Conservation (phyloP, 192 early-diverging fungal species). For the Coemansia sp. region DNA sequence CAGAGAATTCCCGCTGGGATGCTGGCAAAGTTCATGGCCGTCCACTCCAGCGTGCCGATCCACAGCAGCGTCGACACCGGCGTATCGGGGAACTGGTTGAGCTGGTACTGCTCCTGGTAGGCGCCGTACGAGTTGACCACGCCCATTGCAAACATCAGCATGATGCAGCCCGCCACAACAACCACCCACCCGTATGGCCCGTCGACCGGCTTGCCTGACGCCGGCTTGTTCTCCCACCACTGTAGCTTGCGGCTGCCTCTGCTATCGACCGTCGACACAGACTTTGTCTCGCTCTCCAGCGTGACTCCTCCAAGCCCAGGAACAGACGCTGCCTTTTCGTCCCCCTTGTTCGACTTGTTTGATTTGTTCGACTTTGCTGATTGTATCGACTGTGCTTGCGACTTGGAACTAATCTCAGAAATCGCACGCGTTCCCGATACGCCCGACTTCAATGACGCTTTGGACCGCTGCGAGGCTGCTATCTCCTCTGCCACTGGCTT, state of each 20-base stretch:
- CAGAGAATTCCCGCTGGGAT: slow-evolving; percentile 52
- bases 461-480: too few relatives aligned
- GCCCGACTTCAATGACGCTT: not conserved
- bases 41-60: slow-evolving; percentile 56
- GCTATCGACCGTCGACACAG: not conserved
- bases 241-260: not conserved
- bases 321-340: not conserved
- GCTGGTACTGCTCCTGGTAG: slow-evolving; percentile 49
- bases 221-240: slow-evolving; percentile 47
- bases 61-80: slow-evolving; percentile 49
- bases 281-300: not conserved
- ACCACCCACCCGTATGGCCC: slow-evolving; percentile 54
- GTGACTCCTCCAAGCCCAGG: not conserved
- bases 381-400: too few relatives aligned
- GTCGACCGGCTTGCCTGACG: slow-evolving; percentile 24
- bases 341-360: not conserved
- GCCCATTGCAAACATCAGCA: slow-evolving; percentile 56
- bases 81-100: slow-evolving; percentile 31
- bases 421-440: too few relatives aligned
- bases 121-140: slow-evolving; percentile 57
- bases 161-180: slow-evolving; percentile 50
- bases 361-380: too few relatives aligned
- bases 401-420: too few relatives aligned
- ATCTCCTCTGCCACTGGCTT: too few relatives aligned
- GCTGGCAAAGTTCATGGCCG: slow-evolving; percentile 51